Base-by-base conservation (phyloP, 2,329 filamentous ascomycete species). In the Fusarium proliferatum region DNA sequence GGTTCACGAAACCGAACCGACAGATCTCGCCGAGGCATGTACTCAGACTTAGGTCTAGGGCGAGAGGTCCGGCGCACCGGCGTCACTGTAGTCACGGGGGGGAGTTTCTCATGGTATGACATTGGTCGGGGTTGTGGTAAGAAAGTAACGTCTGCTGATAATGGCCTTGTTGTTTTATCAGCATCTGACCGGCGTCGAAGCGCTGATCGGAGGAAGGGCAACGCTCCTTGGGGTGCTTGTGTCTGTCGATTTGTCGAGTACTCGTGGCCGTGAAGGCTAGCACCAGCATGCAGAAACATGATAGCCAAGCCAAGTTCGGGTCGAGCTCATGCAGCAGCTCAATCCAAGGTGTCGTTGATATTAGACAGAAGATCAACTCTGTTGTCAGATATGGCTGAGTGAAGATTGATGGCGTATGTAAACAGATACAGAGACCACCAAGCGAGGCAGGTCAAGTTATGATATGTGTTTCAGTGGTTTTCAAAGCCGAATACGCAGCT, bases 221-320 rank as follows among this genome's bases (percentile, higher is more conserved):
- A 78, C 45, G 82, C 83, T 71, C 76, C 79, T 30, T 79, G 76
- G 45, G 80, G 79, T 71, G 79, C 81, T 61, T 80, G 72, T 43
- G 78, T 77, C 21, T 80, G 64, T 61, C 80, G 77, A 49, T 81
- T 80, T 64, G 81, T 80, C 36, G 88, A 89, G 75, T 88, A 90
- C 78, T 90, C 88, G 77, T 90, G 88, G 79, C 88, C 88, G 77
- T 90, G 88, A 26, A 90, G 83, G 80, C 88, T 87, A 56, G 88
- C 88, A 51, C 88, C 88, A 23, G 88, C 84, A 76, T 90, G 89
- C 39, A 90, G 81, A 77, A 90, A 89, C 89, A 91, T 90, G 72
- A 69, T 81, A 69, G 45, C 70, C 67, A 65, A 64, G 67, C 56
- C 68, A 63, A 56, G 19, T 43, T 61, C 58, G 60, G 38, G n/a